Conservation (phyloP, 805 yeast species). For the Wickerhamiella bombiphila region DNA sequence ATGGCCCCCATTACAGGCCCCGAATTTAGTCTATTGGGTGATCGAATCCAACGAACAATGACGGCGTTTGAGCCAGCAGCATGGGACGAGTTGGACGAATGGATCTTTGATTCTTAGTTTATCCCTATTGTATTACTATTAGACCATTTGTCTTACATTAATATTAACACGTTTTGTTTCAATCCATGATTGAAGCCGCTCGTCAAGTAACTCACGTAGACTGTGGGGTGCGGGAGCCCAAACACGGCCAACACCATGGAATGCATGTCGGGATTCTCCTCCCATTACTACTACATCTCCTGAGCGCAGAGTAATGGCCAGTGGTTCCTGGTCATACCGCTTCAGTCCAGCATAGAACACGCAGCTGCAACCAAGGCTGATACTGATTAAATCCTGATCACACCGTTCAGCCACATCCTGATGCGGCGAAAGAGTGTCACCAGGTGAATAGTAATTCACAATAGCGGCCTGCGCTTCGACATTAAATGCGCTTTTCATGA, state of each 20-base stretch:
- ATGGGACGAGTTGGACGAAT: constrained; percentile 18
- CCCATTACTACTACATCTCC: constrained; percentile 32
- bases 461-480: constrained; percentile 28
- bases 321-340: constrained; percentile 19
- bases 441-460: constrained; percentile 30
- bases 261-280: constrained; percentile 27
- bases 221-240: constrained; percentile 25
- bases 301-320: constrained; percentile 24
- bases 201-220: constrained; percentile 9
- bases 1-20: not conserved
- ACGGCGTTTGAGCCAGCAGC: constrained; percentile 17
- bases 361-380: constrained; percentile 29
- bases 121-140: not conserved
- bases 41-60: constrained; percentile 15
- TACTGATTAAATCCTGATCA: constrained; percentile 25
- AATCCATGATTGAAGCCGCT: constrained; percentile 22
- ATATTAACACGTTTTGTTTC: constrained; percentile 26
- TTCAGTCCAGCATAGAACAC: constrained; percentile 23
- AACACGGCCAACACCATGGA: constrained; percentile 30
- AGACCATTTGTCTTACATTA: constrained; percentile 28
- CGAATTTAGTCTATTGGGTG: constrained; percentile 1
- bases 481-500: constrained; percentile 17
- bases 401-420: constrained; percentile 30
- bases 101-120: constrained; percentile 10
- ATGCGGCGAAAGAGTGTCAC: constrained; percentile 31